Evolutionary conservation across 345 rosid species (phyloP).

Genomic region (Nasturtium officinale): DNA sequence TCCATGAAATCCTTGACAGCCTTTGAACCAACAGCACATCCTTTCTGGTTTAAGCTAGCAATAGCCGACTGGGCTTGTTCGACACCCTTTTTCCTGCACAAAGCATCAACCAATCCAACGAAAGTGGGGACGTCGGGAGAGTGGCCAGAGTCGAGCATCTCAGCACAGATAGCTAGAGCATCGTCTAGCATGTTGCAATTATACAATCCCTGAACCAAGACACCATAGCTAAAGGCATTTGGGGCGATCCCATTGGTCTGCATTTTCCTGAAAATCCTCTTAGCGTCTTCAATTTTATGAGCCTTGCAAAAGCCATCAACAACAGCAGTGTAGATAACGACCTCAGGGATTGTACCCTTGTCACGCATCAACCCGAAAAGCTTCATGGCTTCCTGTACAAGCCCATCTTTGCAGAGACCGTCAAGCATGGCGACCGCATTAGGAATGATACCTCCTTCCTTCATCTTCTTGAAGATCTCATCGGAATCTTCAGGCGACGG

Average conservation of each 20-base stretch:
- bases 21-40: slow-evolving; percentile 64
- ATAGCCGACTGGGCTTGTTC: slow-evolving; percentile 59
- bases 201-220: slow-evolving; percentile 70
- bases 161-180: slow-evolving; percentile 57
- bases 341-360: slow-evolving; percentile 87
- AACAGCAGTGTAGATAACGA: slow-evolving; percentile 88
- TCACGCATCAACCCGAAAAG: slow-evolving; percentile 82
- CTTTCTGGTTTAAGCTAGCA: slow-evolving; percentile 57
- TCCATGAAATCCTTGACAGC: slow-evolving; percentile 77
- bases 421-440: slow-evolving; percentile 96
- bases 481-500: slow-evolving; percentile 50
- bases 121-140: slow-evolving; percentile 79
- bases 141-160: slow-evolving; percentile 91
- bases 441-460: slow-evolving; percentile 87
- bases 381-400: slow-evolving; percentile 87
- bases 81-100: slow-evolving; percentile 67
- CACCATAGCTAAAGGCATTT: slow-evolving; percentile 67
- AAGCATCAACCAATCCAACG: slow-evolving; percentile 78
- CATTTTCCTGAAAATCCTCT: slow-evolving; percentile 86
- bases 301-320: slow-evolving; percentile 90
- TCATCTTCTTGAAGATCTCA: slow-evolving; percentile 80
- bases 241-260: slow-evolving; percentile 64
- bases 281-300: slow-evolving; percentile 74
- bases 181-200: slow-evolving; percentile 59
- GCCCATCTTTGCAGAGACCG: slow-evolving; percentile 94